Conservation (phyloP, 495 filamentous ascomycete genomes). For the Tuber melanosporum region DNA sequence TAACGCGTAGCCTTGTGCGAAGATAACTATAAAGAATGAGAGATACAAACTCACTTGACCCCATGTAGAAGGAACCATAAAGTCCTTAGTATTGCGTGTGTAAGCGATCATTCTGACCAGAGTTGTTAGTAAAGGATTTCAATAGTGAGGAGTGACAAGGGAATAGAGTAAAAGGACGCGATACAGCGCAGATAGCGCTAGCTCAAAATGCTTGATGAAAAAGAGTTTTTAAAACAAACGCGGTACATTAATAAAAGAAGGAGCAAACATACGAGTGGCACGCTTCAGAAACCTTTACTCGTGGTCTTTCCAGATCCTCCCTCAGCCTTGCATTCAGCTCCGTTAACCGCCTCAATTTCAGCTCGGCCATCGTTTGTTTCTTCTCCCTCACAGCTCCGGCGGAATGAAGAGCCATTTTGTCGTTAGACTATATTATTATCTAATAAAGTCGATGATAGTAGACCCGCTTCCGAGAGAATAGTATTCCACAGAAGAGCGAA, state of each 20-base stretch:
- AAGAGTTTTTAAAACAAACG: background rate
- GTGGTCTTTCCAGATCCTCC: slow-evolving; percentile 88
- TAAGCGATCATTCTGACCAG: slow-evolving; percentile 81
- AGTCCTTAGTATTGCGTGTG: slow-evolving; percentile 92
- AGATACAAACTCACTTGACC: slow-evolving; percentile 59
- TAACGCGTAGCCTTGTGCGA: slow-evolving; percentile 8
- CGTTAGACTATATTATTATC: slow-evolving; percentile 16
- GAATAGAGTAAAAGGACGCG: slow-evolving; percentile 7
- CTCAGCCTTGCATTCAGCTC: slow-evolving; percentile 90
- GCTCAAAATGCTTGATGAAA: background rate
- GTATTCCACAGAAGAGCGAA: slow-evolving; percentile 22
- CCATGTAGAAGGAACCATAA: slow-evolving; percentile 98
- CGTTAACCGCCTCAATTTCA: slow-evolving; percentile 90
- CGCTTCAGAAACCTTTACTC: slow-evolving; percentile 92
- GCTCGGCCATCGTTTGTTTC: slow-evolving; percentile 98
- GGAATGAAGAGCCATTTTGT: slow-evolving; percentile 40
- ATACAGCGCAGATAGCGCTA: slow-evolving; percentile 4
- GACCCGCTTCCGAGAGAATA: background rate
- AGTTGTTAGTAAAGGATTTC: slow-evolving; percentile 8
- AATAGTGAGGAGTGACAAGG: slow-evolving; percentile 2
- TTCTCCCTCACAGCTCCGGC: slow-evolving; percentile 52
- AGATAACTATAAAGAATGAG: slow-evolving; percentile 8
- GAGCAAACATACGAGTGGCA: slow-evolving; percentile 68
- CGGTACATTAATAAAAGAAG: background rate
- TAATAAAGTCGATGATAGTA: background rate